A percentile compares a stretch with the other conserved stretches of the same genome.
phyloP scores from a whole-genome alignment of 345 rosid species.

The Durio zibethinus region DNA sequence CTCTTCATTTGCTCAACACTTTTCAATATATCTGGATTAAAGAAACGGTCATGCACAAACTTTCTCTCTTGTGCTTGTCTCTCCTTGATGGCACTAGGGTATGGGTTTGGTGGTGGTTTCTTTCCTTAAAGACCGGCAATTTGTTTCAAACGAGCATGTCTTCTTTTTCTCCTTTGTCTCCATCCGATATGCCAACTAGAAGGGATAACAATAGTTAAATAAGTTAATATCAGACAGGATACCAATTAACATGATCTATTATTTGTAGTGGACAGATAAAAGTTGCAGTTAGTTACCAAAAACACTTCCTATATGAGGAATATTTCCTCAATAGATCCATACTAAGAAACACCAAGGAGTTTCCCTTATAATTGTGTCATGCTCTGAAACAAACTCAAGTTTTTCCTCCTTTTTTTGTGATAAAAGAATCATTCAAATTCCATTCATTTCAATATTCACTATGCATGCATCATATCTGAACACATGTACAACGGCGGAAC shows the following conservation, averaged over 20 bases:
- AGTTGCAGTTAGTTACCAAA: not conserved
- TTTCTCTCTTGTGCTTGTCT: constrained; percentile 53
- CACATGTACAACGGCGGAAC: not conserved
- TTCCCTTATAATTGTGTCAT: not conserved
- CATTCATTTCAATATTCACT: not conserved
- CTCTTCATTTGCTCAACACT: constrained; percentile 56
- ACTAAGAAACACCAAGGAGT: not conserved
- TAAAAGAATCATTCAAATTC: not conserved
- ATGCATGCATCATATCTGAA: not conserved
- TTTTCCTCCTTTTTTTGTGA: not conserved
- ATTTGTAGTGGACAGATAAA: not conserved
- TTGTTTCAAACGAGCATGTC: constrained; percentile 62
- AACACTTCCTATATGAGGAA: not conserved
- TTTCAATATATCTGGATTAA: constrained; percentile 42
- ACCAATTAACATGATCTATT: not conserved
- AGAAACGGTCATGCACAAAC: constrained; percentile 47
- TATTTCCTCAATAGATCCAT: not conserved
- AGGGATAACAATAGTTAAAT: not conserved
- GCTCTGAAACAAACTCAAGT: not conserved
- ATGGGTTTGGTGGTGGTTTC: constrained; percentile 77
- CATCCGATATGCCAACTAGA: constrained; percentile 64
- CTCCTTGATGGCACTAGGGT: constrained; percentile 60
- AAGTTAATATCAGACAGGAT: not conserved
- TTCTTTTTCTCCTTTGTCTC: constrained; percentile 65
- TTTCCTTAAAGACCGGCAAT: constrained; percentile 62